Conservation (phyloP, 768 basidiomycete species). For the Suillus subluteus region DNA sequence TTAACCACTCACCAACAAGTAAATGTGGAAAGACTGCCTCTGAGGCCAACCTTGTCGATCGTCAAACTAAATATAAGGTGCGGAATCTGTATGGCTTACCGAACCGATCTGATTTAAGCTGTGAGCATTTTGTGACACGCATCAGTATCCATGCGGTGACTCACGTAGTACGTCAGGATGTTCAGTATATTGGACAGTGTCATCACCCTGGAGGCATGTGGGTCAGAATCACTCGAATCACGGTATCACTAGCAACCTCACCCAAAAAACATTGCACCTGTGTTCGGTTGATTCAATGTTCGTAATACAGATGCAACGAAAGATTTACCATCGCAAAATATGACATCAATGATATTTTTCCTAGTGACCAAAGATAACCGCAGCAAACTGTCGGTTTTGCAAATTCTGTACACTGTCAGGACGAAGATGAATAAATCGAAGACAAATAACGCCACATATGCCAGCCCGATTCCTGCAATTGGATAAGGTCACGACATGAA, state of each 20-base stretch:
- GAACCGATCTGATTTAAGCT: not conserved
- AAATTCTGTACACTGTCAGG: not conserved
- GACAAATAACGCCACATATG: not conserved
- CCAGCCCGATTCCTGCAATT: slow-evolving; percentile 1
- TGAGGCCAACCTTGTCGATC: not conserved
- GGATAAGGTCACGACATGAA: not conserved
- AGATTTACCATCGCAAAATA: not conserved
- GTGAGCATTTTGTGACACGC: not conserved
- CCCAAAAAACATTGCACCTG: not conserved
- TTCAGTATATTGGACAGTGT: not conserved
- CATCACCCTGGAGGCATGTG: not conserved
- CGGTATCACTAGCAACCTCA: not conserved
- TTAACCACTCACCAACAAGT: not conserved
- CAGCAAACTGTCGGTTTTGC: not conserved
- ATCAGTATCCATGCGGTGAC: not conserved
- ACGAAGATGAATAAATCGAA: not conserved
- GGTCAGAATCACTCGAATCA: not conserved
- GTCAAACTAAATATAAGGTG: not conserved
- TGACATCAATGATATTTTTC: not conserved
- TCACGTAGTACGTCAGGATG: not conserved
- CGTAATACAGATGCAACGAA: not conserved
- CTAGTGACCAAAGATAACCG: not conserved
- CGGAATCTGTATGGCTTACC: not conserved
- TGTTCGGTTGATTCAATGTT: not conserved
- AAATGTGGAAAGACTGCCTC: not conserved